Conservation (phyloP, 495 filamentous ascomycete genomes). For the Lentithecium fluviatile region DNA sequence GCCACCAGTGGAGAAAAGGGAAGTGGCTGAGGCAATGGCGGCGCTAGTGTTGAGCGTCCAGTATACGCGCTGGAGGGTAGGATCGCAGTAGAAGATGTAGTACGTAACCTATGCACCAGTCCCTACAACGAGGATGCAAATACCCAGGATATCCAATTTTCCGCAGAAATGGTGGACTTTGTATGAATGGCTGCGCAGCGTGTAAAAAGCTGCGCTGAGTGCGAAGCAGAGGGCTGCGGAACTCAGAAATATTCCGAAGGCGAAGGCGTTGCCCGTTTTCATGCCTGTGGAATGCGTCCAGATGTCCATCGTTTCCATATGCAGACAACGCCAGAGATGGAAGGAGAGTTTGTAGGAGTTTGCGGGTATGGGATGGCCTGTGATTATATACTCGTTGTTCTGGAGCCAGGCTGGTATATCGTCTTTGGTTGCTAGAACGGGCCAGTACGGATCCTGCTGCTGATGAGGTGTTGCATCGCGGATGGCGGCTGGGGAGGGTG, state of each 20-base stretch:
- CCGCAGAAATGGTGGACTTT: slow-evolving; percentile 23
- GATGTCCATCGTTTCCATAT: slow-evolving; percentile 22
- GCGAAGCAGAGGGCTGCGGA: slow-evolving; percentile 10
- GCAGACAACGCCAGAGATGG: slow-evolving; percentile 17
- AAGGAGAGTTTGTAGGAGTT: slow-evolving; percentile 11
- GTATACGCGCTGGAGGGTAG: slow-evolving; percentile 2
- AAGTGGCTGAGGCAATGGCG: background rate
- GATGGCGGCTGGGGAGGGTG: too few species aligned
- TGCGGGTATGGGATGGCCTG: slow-evolving; percentile 16
- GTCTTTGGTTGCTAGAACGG: background rate
- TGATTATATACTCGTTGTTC: slow-evolving; percentile 14
- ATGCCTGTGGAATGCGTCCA: slow-evolving; percentile 14
- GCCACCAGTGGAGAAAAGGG: slow-evolving; percentile 16
- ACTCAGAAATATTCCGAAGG: slow-evolving; percentile 8
- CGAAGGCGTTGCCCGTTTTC: slow-evolving; percentile 2
- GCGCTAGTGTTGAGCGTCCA: slow-evolving; percentile 7
- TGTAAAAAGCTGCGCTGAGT: slow-evolving; percentile 17
- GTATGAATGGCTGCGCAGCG: slow-evolving; percentile 17
- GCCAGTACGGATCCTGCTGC: slow-evolving; percentile 9
- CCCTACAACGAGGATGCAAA: slow-evolving; percentile 2
- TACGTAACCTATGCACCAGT: background rate
- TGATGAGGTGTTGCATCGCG: background rate
- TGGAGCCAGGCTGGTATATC: background rate
- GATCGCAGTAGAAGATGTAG: slow-evolving; percentile 11
- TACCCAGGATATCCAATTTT: slow-evolving; percentile 12